Conservation (phyloP, 2,329 filamentous ascomycete genomes). For the Lomentospora prolificans region DNA sequence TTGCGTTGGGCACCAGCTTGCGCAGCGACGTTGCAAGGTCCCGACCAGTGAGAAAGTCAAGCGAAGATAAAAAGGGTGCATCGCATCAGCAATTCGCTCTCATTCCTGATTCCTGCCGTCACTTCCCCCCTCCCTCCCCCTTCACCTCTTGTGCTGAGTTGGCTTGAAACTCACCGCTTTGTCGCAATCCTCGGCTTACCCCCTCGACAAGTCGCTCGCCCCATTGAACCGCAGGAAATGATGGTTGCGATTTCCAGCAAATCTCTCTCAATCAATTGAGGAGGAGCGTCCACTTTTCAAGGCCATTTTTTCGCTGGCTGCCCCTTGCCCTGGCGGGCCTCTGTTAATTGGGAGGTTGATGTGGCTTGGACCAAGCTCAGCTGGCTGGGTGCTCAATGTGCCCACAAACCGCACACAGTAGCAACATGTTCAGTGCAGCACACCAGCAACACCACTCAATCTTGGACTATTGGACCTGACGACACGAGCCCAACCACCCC, state of each 20-base stretch:
- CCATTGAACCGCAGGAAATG: neutral
- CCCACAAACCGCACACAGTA: too few species aligned
- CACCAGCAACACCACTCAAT: neutral
- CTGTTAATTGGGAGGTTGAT: neutral
- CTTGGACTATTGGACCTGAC: neutral
- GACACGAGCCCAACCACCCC: neutral
- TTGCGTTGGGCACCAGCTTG: neutral
- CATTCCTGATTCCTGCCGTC: neutral
- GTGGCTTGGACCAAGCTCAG: constrained; percentile 1
- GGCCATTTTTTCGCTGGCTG: neutral
- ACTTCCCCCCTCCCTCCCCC: too few species aligned
- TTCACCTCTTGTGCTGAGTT: neutral
- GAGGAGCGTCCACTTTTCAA: neutral
- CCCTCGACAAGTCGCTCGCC: neutral
- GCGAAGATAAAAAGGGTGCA: neutral
- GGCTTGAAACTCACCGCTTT: neutral
- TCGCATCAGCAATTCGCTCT: neutral
- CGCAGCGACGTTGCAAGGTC: neutral
- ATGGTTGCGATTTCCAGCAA: neutral
- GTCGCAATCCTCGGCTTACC: neutral
- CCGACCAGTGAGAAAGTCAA: neutral
- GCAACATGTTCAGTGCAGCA: neutral
- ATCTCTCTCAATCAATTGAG: constrained; percentile 1
- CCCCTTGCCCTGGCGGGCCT: neutral
- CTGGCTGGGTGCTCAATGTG: too few species aligned